These are phyloP conservation scores for Saccharum hybrid DNA, from an alignment of 202 grass and related monocot genomes.

Conservation along the genomic window DNA sequence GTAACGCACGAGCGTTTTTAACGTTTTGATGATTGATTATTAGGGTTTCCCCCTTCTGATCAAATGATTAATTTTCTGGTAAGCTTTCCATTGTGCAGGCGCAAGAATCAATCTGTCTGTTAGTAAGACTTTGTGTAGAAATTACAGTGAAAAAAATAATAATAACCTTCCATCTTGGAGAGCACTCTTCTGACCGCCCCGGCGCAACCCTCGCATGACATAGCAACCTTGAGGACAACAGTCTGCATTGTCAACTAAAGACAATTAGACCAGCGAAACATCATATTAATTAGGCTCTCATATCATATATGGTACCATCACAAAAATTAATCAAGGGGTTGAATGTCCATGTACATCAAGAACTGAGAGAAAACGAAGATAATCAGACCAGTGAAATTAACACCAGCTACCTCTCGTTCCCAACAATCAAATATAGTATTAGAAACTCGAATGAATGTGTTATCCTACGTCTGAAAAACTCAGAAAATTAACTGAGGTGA, in stretches of 20 bases:
- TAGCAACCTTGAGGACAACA: constrained; percentile 87
- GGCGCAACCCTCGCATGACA: constrained; percentile 85
- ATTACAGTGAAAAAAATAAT: background rate
- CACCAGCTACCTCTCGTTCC: background rate
- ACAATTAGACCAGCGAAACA: background rate
- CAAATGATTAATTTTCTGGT: background rate
- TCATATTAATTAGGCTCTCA: background rate
- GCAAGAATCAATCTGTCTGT: background rate
- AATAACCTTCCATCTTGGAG: constrained; percentile 83
- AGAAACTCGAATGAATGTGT: background rate
- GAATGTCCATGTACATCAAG: background rate
- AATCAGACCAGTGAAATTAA: background rate
- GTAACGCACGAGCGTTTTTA: background rate
- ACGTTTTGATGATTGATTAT: background rate
- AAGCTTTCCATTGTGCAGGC: background rate
- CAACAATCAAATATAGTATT: background rate
- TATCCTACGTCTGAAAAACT: background rate
- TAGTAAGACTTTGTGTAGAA: background rate
- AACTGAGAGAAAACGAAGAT: background rate
- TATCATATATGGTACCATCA: background rate
- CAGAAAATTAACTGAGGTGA: background rate
- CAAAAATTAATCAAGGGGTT: background rate
- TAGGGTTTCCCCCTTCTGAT: background rate
- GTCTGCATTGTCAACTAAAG: constrained; percentile 50
- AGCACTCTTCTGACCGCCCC: constrained; percentile 83